Conservation (phyloP, 2,329 filamentous ascomycete genomes). For the Colletotrichum eremochloae region DNA sequence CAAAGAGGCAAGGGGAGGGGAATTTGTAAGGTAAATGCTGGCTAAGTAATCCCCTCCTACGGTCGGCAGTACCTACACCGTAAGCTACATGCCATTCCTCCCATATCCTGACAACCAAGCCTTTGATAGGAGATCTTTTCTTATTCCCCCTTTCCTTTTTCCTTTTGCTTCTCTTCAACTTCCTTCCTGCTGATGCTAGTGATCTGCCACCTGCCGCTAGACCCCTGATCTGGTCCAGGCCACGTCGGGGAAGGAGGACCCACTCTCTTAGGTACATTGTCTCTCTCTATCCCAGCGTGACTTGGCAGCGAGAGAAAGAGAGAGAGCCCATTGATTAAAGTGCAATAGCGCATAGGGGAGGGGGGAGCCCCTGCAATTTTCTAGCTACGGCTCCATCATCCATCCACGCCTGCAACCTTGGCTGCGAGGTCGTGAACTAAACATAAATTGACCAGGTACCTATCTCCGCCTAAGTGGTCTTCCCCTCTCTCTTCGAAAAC, state of each 20-base stretch:
- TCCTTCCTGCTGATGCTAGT: not conserved
- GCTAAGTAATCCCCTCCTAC: not conserved
- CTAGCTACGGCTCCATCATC: slow-evolving; percentile 1
- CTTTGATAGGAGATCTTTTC: not conserved
- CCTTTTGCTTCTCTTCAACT: not conserved
- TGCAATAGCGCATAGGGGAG: slow-evolving; percentile 17
- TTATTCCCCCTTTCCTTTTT: not conserved
- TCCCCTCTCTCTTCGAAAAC: not conserved
- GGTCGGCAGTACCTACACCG: not conserved
- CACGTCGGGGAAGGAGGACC: not conserved
- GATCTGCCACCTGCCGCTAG: slow-evolving; percentile 33
- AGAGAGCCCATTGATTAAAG: slow-evolving; percentile 23
- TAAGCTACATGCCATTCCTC: not conserved
- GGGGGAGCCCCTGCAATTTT: not conserved
- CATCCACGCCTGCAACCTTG: not conserved
- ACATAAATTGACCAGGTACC: not conserved
- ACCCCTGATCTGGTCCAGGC: slow-evolving; percentile 18
- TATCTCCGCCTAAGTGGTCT: not conserved
- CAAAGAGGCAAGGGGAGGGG: not conserved
- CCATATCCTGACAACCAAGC: not conserved
- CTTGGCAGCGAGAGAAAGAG: not conserved
- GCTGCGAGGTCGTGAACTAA: not conserved
- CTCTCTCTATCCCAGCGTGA: too few species aligned
- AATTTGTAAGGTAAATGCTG: not conserved
- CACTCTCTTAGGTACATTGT: not conserved